Evolutionary conservation across 768 basidiomycete genomes (phyloP), one percentile per base, ranked within the genome.

Genomic region (Leucocoprinus sp.): DNA sequence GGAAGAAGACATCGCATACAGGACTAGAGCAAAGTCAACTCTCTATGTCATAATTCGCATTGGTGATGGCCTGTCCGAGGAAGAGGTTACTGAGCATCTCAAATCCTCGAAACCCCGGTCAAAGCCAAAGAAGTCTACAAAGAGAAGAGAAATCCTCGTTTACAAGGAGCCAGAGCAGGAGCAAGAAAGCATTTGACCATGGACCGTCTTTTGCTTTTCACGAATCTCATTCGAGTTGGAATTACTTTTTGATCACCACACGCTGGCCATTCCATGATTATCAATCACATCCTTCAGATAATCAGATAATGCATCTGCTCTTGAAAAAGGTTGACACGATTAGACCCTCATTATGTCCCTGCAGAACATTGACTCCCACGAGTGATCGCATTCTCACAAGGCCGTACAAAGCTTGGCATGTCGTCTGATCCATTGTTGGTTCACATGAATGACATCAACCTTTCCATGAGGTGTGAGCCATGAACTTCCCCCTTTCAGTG

Each of bases 21-120:
- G 75, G 50, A 80, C 76, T 17, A 73, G 88, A 40, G 71, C 72
- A 48, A 91, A 90, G 59, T 87, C 85, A 12, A 76, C 77, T 12
- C 65, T 90, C 27, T 70, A 68, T 39, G 61, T 85, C 19, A 60
- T 75, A 29, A 66, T 90, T 37, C 77, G 64, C 49, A 72, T 88
- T 37, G 80, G 81, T 7, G 73, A 80, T 42, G 82, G 76, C n/a
- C 66, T 74, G 51, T 69, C 70, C 43, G 75, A 75, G 43, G 4
- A 58, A 57, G 45, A 55, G 37, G 23, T 52, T 50, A 14, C 11
- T 11, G 26, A 47, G 45, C 8, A 55, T 55, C 39, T 52, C 35
- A 31, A 34, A 6, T 14, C 7, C 9, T 21, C 28, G 34, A 43
- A 34, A 40, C 37, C 23, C 24, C 22, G 12, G 37, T 53, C 28